A percentile compares a stretch with the other conserved stretches of the same genome.
phyloP scores from a whole-genome alignment of 2,329 filamentous ascomycete species.

The Epichloe elymi region DNA sequence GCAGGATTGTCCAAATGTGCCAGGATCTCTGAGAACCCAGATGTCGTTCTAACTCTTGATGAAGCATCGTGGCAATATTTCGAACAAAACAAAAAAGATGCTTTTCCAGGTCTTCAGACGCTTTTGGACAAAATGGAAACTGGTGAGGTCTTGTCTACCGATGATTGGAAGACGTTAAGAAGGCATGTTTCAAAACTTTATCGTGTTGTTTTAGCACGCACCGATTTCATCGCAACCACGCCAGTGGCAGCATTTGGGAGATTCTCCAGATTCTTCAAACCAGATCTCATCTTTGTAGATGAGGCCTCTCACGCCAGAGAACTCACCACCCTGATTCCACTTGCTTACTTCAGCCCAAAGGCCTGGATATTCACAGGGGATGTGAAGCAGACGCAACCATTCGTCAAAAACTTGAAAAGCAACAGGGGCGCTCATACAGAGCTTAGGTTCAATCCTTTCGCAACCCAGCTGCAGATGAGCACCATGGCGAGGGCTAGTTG shows the following conservation, averaged over 20 bases:
- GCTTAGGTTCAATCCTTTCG: slow-evolving; percentile 18
- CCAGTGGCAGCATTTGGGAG: slow-evolving; percentile 27
- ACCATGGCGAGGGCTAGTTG: slow-evolving; percentile 26
- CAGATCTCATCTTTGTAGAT: slow-evolving; percentile 76
- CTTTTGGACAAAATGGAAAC: slow-evolving; percentile 22
- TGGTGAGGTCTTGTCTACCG: slow-evolving; percentile 13
- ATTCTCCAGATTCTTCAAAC: slow-evolving; percentile 47
- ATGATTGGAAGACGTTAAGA: slow-evolving; percentile 18
- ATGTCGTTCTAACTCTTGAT: slow-evolving; percentile 26
- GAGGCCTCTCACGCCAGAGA: slow-evolving; percentile 42
- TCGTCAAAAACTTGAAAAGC: slow-evolving; percentile 18
- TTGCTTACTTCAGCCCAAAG: slow-evolving; percentile 28
- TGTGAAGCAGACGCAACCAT: slow-evolving; percentile 31
- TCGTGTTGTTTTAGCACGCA: slow-evolving; percentile 20
- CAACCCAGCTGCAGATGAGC: slow-evolving; percentile 20
- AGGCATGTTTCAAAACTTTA: slow-evolving; percentile 24
- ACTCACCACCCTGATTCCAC: slow-evolving; percentile 29
- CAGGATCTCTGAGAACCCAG: slow-evolving; percentile 5
- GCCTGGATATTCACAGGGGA: slow-evolving; percentile 34
- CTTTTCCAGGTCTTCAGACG: slow-evolving; percentile 22
- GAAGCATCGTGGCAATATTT: slow-evolving; percentile 30
- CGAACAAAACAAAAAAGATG: slow-evolving; percentile 16
- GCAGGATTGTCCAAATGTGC: slow-evolving; percentile 12
- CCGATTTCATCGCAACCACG: slow-evolving; percentile 33
- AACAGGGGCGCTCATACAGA: slow-evolving; percentile 10